Evolutionary conservation across 192 early-diverging fungal genomes (phyloP).

Genomic region (Coemansia sp.): DNA sequence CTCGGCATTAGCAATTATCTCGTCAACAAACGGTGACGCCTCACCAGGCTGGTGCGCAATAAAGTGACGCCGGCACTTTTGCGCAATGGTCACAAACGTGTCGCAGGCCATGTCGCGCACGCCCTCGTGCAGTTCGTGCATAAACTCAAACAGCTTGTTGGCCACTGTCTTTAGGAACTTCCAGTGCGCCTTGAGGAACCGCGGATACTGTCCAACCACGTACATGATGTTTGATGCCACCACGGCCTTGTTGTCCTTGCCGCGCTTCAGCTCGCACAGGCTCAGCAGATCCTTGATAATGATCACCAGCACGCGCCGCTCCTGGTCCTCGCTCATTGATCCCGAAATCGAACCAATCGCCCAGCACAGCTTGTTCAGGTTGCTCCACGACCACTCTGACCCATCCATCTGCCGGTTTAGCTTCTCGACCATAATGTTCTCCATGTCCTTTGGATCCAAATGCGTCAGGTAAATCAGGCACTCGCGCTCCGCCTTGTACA

Average conservation of each 20-base stretch:
- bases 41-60: constrained; percentile 90
- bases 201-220: constrained; percentile 99
- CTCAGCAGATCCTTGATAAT: constrained; percentile 98
- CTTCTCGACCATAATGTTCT: constrained; percentile 95
- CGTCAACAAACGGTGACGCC: constrained; percentile 89
- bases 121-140: constrained; percentile 99
- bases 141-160: constrained; percentile 99
- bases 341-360: constrained; percentile 98
- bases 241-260: constrained; percentile 99
- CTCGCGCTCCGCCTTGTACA: constrained; percentile 98
- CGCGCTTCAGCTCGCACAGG: constrained; percentile 94
- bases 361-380: constrained; percentile 98
- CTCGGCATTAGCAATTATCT: constrained; percentile 82
- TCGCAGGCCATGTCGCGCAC: constrained; percentile 99
- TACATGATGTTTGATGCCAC: constrained; percentile 99
- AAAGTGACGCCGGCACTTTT: constrained; percentile 97
- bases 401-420: constrained; percentile 92
- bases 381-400: constrained; percentile 97
- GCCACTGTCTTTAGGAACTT: constrained; percentile 99
- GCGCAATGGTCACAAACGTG: constrained; percentile 98
- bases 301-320: constrained; percentile 95
- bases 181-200: constrained; percentile 99
- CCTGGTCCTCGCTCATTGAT: constrained; percentile 94
- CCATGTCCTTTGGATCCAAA: constrained; percentile 91
- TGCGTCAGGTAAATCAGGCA: constrained; percentile 96